Evolutionary conservation across 352 stramenopile species (phyloP), one percentile per base, ranked within the genome.

Genomic region (Pythium phragmitis): DNA sequence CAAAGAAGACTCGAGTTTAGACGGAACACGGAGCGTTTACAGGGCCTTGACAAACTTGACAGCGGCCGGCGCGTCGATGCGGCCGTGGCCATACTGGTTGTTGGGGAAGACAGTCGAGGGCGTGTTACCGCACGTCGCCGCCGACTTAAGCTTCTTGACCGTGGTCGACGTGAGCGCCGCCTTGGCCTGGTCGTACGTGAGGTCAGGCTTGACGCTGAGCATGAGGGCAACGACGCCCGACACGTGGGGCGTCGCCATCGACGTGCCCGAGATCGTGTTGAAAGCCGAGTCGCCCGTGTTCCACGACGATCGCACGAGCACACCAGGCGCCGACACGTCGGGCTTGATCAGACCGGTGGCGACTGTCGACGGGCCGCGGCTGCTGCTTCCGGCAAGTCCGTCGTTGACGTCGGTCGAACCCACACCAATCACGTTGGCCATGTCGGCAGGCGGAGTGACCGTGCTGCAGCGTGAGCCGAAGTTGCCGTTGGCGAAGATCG

Each of bases 21-120:
- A 30, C 26, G 26, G 26, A 5, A 5, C 4, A 30, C 26, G 4
- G 26, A 5, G 26, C 14, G 37, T 9, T 56, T 56, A 49, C 17
- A 49, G 46, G 11, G 19, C 21, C 23, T 52, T 36, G 46, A 52
- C 46, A 34, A 33, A 36, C 4, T 4, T 12, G 51, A 68, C 8
- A 5, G 61, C 61, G 7, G 47, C 50, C 21, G 39, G 13, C 26
- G 52, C 62, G 65, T 78, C 62, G 28, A 78, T 63, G 51, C 68
- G 71, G 37, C 71, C 71, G 34, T 70, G 63, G 37, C 67, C 67
- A 26, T 68, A 73, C 28, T 67, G 56, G 61, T 75, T 77, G 62
- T 75, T 78, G 21, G 67, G 71, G 17, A 50, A 73, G 19, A 17
- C 13, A 9, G 23, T 57, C 39, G 69, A 55, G 30, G 53, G 16